Conservation (phyloP, 2,329 filamentous ascomycete species). For the Trichophyton verrucosum region DNA sequence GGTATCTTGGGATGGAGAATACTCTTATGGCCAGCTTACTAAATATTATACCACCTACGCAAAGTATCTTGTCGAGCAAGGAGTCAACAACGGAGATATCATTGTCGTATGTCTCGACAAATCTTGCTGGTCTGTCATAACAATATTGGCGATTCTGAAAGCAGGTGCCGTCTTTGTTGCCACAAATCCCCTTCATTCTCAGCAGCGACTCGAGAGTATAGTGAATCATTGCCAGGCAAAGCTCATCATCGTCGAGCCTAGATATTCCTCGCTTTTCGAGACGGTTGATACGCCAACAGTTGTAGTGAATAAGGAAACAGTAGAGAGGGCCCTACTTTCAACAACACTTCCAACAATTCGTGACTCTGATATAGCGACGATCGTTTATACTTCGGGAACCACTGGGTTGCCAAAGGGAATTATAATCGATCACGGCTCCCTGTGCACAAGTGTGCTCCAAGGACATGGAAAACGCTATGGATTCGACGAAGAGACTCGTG, state of each 20-base stretch:
- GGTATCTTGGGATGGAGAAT: conserved; percentile 21
- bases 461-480: conserved; percentile 44
- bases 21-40: conserved; percentile 20
- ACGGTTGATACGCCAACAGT: background rate
- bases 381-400: conserved; percentile 39
- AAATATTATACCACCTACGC: conserved; percentile 21
- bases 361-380: conserved; percentile 22
- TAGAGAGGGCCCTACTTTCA: background rate
- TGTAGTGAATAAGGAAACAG: background rate
- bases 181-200: conserved; percentile 9
- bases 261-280: background rate
- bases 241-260: background rate
- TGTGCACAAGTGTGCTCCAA: background rate
- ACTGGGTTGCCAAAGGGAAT: conserved; percentile 41
- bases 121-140: conserved; percentile 8
- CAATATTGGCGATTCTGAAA: conserved; percentile 6
- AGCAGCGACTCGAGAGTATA: conserved; percentile 1
- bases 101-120: conserved; percentile 6
- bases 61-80: background rate
- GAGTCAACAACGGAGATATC: conserved; percentile 3
- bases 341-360: background rate
- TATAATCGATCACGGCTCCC: conserved; percentile 22
- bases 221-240: background rate
- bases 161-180: conserved; percentile 6
- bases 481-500: conserved; percentile 11